A percentile compares a stretch with the other conserved stretches of the same genome.
Conservation (phyloP, 345 rosid genomes). For the Syzygium aromaticum region DNA sequence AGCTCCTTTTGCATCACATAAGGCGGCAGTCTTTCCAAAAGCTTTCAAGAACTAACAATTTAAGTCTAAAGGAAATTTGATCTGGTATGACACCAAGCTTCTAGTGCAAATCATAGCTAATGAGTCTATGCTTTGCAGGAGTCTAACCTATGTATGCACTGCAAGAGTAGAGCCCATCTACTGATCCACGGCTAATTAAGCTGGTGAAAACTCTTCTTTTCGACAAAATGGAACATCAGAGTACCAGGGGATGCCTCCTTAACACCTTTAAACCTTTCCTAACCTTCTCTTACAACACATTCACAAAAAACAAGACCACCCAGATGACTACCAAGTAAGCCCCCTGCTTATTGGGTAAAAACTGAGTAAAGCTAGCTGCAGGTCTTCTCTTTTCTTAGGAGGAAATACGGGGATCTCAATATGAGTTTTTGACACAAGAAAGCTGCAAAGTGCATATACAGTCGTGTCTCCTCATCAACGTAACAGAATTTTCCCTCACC, state of each 20-base stretch:
- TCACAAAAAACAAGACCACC: background rate
- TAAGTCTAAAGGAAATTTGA: background rate
- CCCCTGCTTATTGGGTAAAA: background rate
- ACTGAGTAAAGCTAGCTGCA: background rate
- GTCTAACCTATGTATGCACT: background rate
- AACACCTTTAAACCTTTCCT: background rate
- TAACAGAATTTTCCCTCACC: no score
- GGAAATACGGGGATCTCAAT: background rate
- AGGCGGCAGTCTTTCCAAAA: background rate
- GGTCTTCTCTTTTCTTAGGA: background rate
- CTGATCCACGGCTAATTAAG: background rate
- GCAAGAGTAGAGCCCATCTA: background rate
- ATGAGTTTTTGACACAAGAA: background rate
- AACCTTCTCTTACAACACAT: background rate
- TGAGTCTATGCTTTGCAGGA: background rate
- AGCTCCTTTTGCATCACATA: background rate
- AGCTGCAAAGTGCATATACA: background rate
- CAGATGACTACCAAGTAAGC: background rate
- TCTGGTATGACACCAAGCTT: background rate
- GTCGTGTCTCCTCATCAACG: background rate
- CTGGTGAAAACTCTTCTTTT: background rate
- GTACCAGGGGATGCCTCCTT: background rate
- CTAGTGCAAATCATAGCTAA: background rate
- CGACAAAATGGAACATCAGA: rapidly evolving
- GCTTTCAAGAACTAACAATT: background rate